These are phyloP conservation scores for Platanthera guangdongensis DNA, from an alignment of 106 monocot genomes.

Conservation along the genomic window DNA sequence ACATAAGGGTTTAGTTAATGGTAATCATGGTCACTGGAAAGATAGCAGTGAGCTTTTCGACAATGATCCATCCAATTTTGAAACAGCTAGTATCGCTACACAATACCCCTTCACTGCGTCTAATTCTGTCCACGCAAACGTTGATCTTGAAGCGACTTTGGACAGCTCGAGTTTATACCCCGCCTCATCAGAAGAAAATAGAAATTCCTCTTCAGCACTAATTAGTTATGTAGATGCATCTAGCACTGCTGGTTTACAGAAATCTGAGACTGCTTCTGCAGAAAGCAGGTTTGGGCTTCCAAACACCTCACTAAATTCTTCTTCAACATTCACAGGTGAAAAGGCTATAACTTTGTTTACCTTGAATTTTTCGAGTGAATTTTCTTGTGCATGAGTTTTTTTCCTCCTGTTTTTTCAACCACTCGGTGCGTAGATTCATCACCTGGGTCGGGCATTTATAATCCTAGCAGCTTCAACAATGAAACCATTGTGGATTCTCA, in stretches of 20 bases:
- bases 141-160: constrained; percentile 10
- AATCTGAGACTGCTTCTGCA: constrained; percentile 9
- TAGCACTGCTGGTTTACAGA: constrained; percentile 7
- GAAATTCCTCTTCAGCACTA: constrained; percentile 6
- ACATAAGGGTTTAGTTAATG: constrained; percentile 24
- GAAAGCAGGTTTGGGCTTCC: constrained; percentile 11
- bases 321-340: constrained; percentile 20
- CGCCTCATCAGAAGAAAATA: constrained; percentile 14
- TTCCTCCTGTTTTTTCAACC: neutral
- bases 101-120: constrained; percentile 6
- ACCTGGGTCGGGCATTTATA: constrained; percentile 13
- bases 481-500: constrained; percentile 1
- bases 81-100: constrained; percentile 5
- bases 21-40: constrained; percentile 24
- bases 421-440: constrained; percentile 23
- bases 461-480: constrained; percentile 14
- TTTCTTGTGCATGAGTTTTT: constrained; percentile 7
- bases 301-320: constrained; percentile 11
- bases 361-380: neutral
- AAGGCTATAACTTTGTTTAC: neutral
- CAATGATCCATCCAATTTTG: constrained; percentile 6
- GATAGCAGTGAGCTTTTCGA: constrained; percentile 22
- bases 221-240: constrained; percentile 4
- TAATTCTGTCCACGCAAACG: constrained; percentile 6
- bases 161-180: constrained; percentile 3